Evolutionary conservation across 495 filamentous ascomycete species (phyloP).

Genomic region (Pyrenula massariospora): DNA sequence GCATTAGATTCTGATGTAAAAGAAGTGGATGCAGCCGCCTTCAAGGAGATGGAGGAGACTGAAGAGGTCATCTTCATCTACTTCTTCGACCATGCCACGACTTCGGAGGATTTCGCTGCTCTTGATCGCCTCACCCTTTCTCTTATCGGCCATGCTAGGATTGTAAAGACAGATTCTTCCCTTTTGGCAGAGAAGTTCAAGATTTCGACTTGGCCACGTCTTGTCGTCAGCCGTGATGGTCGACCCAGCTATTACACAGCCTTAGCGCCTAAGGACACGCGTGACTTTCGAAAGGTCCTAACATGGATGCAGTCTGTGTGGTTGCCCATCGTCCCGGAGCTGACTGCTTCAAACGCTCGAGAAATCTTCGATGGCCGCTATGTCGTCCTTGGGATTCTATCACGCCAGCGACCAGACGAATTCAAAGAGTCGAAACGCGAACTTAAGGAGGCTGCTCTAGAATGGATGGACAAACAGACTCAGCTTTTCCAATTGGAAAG

Average conservation of each 20-base stretch:
- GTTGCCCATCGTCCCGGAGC: slow-evolving; percentile 94
- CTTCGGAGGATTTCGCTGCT: slow-evolving; percentile 78
- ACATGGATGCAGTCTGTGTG: slow-evolving; percentile 93
- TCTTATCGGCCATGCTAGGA: slow-evolving; percentile 79
- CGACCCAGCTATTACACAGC: slow-evolving; percentile 78
- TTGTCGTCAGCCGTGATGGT: slow-evolving; percentile 82
- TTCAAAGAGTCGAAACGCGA: slow-evolving; percentile 72
- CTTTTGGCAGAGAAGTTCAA: slow-evolving; percentile 70
- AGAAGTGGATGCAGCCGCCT: slow-evolving; percentile 63
- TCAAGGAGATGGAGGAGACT: slow-evolving; percentile 79
- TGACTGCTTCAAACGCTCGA: slow-evolving; percentile 78
- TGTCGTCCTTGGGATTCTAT: slow-evolving; percentile 84
- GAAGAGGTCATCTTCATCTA: slow-evolving; percentile 95
- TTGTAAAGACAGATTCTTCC: slow-evolving; percentile 77
- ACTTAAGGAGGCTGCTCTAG: slow-evolving; percentile 86
- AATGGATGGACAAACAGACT: slow-evolving; percentile 96
- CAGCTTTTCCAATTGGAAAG: slow-evolving; percentile 81
- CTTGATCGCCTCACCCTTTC: slow-evolving; percentile 75
- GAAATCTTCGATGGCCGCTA: slow-evolving; percentile 92
- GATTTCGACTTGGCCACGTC: slow-evolving; percentile 86
- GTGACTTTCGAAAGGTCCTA: slow-evolving; percentile 68
- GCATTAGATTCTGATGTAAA: slow-evolving; percentile 67
- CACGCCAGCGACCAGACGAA: slow-evolving; percentile 64
- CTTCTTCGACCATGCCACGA: slow-evolving; percentile 92
- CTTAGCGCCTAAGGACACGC: slow-evolving; percentile 77